Base-by-base conservation (phyloP, 1,284 basidiomycete genomes). In the Heterobasidion irregulare region DNA sequence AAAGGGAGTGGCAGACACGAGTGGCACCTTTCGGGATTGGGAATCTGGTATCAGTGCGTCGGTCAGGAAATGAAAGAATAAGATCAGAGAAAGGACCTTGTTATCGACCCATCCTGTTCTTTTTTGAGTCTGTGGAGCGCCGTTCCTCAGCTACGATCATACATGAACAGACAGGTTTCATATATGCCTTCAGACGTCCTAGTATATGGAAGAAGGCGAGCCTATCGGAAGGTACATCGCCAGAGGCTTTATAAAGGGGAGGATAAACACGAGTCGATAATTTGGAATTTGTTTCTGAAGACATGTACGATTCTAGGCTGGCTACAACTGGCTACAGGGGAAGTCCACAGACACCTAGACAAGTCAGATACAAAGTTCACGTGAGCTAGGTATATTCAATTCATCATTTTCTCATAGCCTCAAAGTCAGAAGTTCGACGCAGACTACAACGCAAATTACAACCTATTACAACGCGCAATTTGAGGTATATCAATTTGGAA, bases 21-120 rank as follows among this genome's bases (percentile, higher is more conserved):
- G 26, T 7, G 45, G 2, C 7, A 90, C 92, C 90, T 93, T 71
- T 94, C 92, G 4, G 90, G 77, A 60, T 80, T 76, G 26, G 83
- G 78, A 32, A 94, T 82, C 92, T 94, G 65, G 54, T 59, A 47
- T 45, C 35, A 45, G 38, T 41, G 38, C 12, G 38, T 41, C 38
- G n/a, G 46, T 10, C 12, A 19, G 10, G 46, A 47, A 16, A 32
- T 47, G 16, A 16, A 47, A 9, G n/a, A 47, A 48, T 26, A 26
- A 53, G 15, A 43, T 53, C 36, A 47, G 41, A 43, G 33, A 10
- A 13, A 41, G 5, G 16, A 38, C 13, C 16, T 43, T 34, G n/a
- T 92, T 79, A 60, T 94, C 80, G 32, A 94, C 80, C 94, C 94
- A 97, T 58, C 94, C 94, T 0, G 93, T 95, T n/a, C 94, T 78